A percentile compares a stretch with the other conserved stretches of the same genome.
phyloP scores from a whole-genome alignment of 345 rosid genomes.

The Fremontodendron californicum region DNA sequence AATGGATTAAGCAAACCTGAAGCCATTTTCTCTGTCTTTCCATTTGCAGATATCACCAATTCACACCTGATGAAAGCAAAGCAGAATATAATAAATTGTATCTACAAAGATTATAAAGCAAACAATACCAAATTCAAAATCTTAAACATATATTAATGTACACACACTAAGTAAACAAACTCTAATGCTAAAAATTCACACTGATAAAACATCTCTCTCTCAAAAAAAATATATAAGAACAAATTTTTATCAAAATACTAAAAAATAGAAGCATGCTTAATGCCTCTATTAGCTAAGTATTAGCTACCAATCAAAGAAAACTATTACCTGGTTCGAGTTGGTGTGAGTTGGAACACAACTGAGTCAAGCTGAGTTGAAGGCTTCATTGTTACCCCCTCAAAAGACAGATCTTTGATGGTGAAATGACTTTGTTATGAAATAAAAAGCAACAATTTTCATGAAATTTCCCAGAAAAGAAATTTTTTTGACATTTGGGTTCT shows the following conservation, averaged over 20 bases:
- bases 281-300: background rate
- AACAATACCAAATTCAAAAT: background rate
- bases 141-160: background rate
- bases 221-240: background rate
- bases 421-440: background rate
- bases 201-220: background rate
- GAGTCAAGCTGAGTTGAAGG: slow-evolving; percentile 77
- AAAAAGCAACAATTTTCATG: background rate
- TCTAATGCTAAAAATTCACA: background rate
- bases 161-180: background rate
- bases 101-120: background rate
- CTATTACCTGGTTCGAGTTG: slow-evolving; percentile 85
- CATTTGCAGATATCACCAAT: slow-evolving; percentile 72
- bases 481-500: slow-evolving; percentile 8
- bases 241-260: background rate
- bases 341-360: slow-evolving; percentile 94
- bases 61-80: slow-evolving; percentile 60
- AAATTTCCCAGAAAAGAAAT: background rate
- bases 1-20: slow-evolving; percentile 88
- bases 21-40: slow-evolving; percentile 78
- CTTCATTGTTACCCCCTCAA: slow-evolving; percentile 48
- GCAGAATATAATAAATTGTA: slow-evolving; percentile 4
- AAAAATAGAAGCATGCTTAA: background rate
- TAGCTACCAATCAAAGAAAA: background rate
- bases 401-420: slow-evolving; percentile 21